Percentiles rank a stretch among this genome's conserved stretches.
Conservation (phyloP, 2,329 filamentous ascomycete genomes). For the Pseudogymnoascus sp. region DNA sequence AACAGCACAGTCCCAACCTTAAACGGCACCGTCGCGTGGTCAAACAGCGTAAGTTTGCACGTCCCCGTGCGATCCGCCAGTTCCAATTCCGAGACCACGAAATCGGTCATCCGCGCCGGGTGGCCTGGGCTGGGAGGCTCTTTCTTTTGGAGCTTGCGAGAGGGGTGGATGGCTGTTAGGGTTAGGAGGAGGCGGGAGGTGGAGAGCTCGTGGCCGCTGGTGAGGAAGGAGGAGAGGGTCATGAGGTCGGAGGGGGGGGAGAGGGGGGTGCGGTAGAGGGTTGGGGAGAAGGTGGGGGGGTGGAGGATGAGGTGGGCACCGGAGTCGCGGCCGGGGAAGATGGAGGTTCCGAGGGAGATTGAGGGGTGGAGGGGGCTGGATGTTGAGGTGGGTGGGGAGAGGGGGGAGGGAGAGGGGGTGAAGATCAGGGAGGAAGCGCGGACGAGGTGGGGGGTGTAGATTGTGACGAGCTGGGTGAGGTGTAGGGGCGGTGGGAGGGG, state of each 20-base stretch:
- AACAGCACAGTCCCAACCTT: not conserved
- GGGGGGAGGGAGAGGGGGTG: constrained; percentile 35
- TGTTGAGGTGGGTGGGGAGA: constrained; percentile 38
- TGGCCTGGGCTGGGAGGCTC: not conserved
- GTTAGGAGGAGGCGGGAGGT: not conserved
- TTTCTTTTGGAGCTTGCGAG: not conserved
- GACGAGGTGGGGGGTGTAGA: constrained; percentile 50
- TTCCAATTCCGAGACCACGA: not conserved
- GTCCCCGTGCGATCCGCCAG: not conserved
- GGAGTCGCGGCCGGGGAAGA: constrained; percentile 49
- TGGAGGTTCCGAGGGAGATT: constrained; percentile 43
- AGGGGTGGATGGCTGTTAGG: not conserved
- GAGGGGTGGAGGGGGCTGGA: constrained; percentile 24
- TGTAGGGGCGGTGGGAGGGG: constrained; percentile 34
- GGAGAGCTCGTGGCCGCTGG: constrained; percentile 43
- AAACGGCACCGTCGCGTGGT: not conserved
- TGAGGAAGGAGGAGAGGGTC: constrained; percentile 39
- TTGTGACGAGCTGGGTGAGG: constrained; percentile 45
- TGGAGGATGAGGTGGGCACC: constrained; percentile 47
- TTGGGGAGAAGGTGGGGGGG: constrained; percentile 36
- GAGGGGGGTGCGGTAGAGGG: constrained; percentile 39
- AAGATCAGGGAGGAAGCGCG: constrained; percentile 25
- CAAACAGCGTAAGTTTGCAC: not conserved
- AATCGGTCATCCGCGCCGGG: not conserved
- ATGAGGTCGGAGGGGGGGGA: constrained; percentile 28